phyloP scores from a whole-genome alignment of 2,329 filamentous ascomycete genomes.

The Incumbomyces delicatus region DNA sequence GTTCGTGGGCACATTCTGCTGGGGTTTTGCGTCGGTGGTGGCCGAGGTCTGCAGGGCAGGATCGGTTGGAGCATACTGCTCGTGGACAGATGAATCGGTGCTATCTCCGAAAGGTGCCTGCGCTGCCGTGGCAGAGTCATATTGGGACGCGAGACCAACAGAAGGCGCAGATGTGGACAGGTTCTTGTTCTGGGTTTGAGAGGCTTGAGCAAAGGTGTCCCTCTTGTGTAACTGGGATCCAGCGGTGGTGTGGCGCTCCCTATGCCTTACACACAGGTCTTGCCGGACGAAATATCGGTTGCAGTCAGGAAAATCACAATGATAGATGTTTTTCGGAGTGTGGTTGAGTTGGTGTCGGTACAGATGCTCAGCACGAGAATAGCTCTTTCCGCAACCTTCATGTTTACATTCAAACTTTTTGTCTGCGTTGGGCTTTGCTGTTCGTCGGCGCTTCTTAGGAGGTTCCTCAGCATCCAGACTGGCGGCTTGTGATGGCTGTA shows the following conservation, averaged over 20 bases:
- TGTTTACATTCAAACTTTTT: conserved; percentile 68
- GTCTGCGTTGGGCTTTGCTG: conserved; percentile 36
- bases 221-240: conserved; percentile 43
- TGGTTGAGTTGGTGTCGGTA: conserved; percentile 96
- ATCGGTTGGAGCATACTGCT: not conserved
- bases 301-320: conserved; percentile 86
- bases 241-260: conserved; percentile 64
- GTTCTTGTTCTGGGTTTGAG: not conserved
- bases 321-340: conserved; percentile 88
- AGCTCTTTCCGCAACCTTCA: conserved; percentile 86
- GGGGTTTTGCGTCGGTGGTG: not conserved
- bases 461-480: conserved; percentile 7
- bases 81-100: not conserved
- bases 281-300: conserved; percentile 84
- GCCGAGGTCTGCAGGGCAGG: not conserved
- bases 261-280: conserved; percentile 78
- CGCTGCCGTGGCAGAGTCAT: conserved; percentile 10
- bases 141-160: conserved; percentile 11
- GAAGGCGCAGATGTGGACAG: not conserved
- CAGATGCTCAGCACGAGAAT: conserved; percentile 91
- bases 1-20: conserved; percentile 1
- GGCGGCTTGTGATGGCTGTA: not conserved
- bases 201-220: conserved; percentile 32
- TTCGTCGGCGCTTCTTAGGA: conserved; percentile 35
- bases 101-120: not conserved